phyloP scores from a whole-genome alignment of 106 monocot species.

The Apostasia ramifera region DNA sequence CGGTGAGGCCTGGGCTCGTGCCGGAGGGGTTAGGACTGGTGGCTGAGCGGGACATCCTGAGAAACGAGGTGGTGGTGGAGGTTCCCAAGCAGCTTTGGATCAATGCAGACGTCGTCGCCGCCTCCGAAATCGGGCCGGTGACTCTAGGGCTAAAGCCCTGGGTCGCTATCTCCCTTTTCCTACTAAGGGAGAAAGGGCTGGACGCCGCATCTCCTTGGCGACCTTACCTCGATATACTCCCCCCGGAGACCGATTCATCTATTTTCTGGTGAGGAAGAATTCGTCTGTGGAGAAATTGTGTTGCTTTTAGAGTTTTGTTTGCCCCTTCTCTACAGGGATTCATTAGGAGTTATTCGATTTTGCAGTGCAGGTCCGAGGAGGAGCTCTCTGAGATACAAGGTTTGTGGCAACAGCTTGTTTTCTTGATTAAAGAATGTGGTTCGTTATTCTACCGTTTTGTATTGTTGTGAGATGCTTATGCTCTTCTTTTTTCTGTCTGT shows the following conservation, averaged over 20 bases:
- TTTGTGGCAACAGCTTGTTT: conserved; percentile 4
- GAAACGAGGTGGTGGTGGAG: conserved; percentile 64
- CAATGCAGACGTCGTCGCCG: conserved; percentile 45
- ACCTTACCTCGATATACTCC: conserved; percentile 69
- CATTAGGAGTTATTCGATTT: conserved; percentile 9
- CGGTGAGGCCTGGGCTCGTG: conserved; percentile 33
- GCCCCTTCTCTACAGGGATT: too few relatives aligned
- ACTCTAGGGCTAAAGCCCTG: conserved; percentile 52
- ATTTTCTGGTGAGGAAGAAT: conserved; percentile 64
- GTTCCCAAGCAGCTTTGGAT: conserved; percentile 78
- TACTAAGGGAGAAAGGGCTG: conserved; percentile 46
- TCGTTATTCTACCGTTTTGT: too few relatives aligned
- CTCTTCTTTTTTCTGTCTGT: too few relatives aligned
- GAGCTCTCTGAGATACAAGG: conserved; percentile 78
- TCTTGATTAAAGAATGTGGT: too few relatives aligned
- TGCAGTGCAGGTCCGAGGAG: conserved; percentile 79
- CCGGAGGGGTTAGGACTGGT: conserved; percentile 71
- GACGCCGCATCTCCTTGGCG: conserved; percentile 55
- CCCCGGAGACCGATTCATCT: conserved; percentile 51
- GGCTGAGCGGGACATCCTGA: conserved; percentile 45
- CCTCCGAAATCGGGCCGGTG: conserved; percentile 42
- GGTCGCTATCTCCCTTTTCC: conserved; percentile 64
- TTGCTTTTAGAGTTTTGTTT: not conserved
- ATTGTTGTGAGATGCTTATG: too few relatives aligned
- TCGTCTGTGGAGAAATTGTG: not conserved